Base-by-base conservation (phyloP, 352 stramenopile species). In the Globisporangium paddicum region DNA sequence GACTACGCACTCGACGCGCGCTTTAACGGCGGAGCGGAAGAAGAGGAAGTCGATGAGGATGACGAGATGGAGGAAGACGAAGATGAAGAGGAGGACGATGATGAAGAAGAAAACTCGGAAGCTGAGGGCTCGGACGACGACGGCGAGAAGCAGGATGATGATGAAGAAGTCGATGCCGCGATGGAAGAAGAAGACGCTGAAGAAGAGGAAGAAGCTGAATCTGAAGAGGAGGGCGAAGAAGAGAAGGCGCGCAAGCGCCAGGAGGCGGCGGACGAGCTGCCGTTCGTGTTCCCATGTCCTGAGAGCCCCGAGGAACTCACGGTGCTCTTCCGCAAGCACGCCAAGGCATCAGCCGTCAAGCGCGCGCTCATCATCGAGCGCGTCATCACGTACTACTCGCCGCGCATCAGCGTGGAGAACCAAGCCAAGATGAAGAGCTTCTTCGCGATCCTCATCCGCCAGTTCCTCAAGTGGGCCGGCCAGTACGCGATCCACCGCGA, bases 391-490 rank as follows among this genome's bases (percentile, higher is more conserved):
- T 95, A 90, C 52, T 98, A 98, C 76, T 98, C 91, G 26, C 85
- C 96, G n/a, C 81, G 90, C 46, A 64, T 99, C 32, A 95, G 95
- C 62, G 89, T 93, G 48, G 87, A 93, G 28, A 99, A 99, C 73
- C 89, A 96, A 62, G 77, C 90, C 61, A 92, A 89, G 42, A 98
- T 98, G 89, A 96, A 98, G 77, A 97, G 96, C 58, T 98, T 98
- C 69, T 97, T 97, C 37, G 92, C 96, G 40, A 89, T 99, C 3
- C 79, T 99, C 45, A 68, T 98, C 45, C 89, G 88, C 26, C 75
- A 96, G 63, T 98, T 98, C 64, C 78, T 98, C 28, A 85, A 89
- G 58, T 93, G 95, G 48, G 95, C 82, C 9, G 83, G 89, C 49
- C 76, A 82, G 30, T 93, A 92, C 56, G 76, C 80, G 5, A 60